phyloP scores from a whole-genome alignment of 345 rosid genomes.

The Gossypium sturtianum region DNA sequence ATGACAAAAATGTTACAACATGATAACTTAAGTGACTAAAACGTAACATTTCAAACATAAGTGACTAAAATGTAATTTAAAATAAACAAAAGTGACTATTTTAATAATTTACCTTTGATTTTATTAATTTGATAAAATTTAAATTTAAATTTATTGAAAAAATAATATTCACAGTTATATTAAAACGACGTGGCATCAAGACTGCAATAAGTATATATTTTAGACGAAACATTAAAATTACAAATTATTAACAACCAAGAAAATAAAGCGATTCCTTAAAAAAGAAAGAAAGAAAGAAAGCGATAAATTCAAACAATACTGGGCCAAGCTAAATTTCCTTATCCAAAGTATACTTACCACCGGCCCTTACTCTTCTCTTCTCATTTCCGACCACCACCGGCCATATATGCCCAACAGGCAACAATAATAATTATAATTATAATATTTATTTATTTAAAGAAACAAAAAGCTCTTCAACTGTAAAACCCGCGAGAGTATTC shows the following conservation, averaged over 20 bases:
- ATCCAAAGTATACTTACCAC: slow-evolving; percentile 5
- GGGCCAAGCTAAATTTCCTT: slow-evolving; percentile 3
- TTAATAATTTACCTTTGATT: no score
- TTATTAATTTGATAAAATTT: no score
- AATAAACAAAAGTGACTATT: no score
- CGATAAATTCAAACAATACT: neutral
- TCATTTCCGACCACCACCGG: neutral
- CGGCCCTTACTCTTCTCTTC: neutral
- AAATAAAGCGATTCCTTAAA: no score
- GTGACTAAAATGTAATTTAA: no score
- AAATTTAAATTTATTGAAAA: no score
- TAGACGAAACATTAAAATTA: neutral
- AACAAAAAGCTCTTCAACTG: neutral
- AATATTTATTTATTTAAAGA: neutral
- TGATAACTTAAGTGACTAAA: no score
- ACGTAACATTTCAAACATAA: no score
- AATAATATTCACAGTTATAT: no score
- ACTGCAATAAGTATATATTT: neutral
- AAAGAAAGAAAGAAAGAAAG: neutral
- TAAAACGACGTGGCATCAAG: no score
- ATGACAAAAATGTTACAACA: no score
- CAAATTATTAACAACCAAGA: neutral
- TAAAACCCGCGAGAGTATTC: slow-evolving; percentile 1
- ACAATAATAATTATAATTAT: neutral
- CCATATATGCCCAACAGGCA: neutral